Base-by-base conservation (phyloP, 306 rosid species). In the Lathyrus tuberosus region DNA sequence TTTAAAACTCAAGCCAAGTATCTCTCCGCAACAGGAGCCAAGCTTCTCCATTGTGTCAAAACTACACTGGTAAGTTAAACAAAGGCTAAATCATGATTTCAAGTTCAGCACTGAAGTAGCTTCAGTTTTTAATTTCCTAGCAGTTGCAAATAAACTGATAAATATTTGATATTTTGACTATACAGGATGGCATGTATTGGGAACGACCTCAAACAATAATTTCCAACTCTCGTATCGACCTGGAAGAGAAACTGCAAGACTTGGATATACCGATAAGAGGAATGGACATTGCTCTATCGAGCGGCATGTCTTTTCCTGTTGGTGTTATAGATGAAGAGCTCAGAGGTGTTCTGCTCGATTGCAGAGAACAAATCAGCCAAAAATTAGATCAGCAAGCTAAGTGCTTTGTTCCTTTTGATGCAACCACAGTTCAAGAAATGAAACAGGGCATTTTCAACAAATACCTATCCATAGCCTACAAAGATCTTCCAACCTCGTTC, bases 111-210 rank as follows among this genome's bases (percentile, higher is more conserved):
- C 15, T 26, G 5, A 53, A n/a, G n/a, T n/a, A n/a, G n/a, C 40
- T 46, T 33, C 18, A 18, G 8, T 46, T 31, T 70, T 66, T 43
- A 44, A 74, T 57, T 62, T 63, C 43, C 40, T 43, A 43, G 56
- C 8, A 56, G 14, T 38, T 47, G 41, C 43, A 8, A 10, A 48
- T 58, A 35, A 51, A 67, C 60, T 79, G 24, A 41, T 53, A 52
- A n/a, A 62, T 72, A 10, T 68, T 15, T 68, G 2, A 72, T 37
- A 28, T 16, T 5, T 20, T 37, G 40, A 56, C 33, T 20, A 79
- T 69, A 70, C 86, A 94, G 94, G 88, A 75, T 53, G 94, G 86
- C 8, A 16, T 90, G 86, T 63, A 46, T 12, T 94, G 97, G 97
- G 96, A 94, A 73, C 75, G 79, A 56, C 91, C 83, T 14, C 82